Conservation (phyloP, 2,329 filamentous ascomycete species). For the Rhexocercosporidium sp. region DNA sequence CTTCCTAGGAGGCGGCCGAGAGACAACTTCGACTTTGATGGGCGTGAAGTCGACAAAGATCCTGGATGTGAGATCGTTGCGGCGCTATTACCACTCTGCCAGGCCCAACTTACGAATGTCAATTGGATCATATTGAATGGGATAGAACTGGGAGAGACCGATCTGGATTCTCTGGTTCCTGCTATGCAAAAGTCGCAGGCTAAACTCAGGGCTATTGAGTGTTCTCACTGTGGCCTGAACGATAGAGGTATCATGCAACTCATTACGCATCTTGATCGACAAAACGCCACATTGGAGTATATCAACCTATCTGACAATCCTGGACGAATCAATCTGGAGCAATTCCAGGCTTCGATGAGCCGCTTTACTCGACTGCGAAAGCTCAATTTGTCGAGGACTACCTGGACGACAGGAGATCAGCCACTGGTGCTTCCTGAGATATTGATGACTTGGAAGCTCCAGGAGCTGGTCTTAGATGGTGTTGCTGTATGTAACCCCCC, state of each 20-base stretch:
- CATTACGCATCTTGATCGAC: slow-evolving; percentile 65
- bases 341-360: slow-evolving; percentile 70
- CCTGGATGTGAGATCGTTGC: slow-evolving; percentile 72
- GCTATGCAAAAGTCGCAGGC: slow-evolving; percentile 69
- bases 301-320: slow-evolving; percentile 71
- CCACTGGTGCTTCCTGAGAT: slow-evolving; percentile 70
- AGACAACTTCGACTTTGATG: slow-evolving; percentile 49
- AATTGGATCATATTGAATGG: slow-evolving; percentile 74
- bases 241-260: slow-evolving; percentile 65
- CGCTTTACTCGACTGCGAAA: slow-evolving; percentile 70
- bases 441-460: slow-evolving; percentile 68
- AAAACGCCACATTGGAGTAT: slow-evolving; percentile 70
- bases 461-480: slow-evolving; percentile 68
- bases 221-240: slow-evolving; percentile 65
- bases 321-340: slow-evolving; percentile 65
- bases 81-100: slow-evolving; percentile 70
- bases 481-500: slow-evolving; percentile 50
- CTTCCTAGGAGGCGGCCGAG: slow-evolving; percentile 58
- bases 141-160: slow-evolving; percentile 72
- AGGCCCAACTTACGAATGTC: slow-evolving; percentile 69
- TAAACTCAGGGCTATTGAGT: slow-evolving; percentile 69
- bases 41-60: slow-evolving; percentile 57
- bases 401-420: slow-evolving; percentile 65
- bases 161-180: slow-evolving; percentile 68
- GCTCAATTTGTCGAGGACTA: slow-evolving; percentile 68